Evolutionary conservation across 2,329 filamentous ascomycete species (phyloP), one percentile per base, ranked within the genome.

Genomic region (Epichloe scottii): DNA sequence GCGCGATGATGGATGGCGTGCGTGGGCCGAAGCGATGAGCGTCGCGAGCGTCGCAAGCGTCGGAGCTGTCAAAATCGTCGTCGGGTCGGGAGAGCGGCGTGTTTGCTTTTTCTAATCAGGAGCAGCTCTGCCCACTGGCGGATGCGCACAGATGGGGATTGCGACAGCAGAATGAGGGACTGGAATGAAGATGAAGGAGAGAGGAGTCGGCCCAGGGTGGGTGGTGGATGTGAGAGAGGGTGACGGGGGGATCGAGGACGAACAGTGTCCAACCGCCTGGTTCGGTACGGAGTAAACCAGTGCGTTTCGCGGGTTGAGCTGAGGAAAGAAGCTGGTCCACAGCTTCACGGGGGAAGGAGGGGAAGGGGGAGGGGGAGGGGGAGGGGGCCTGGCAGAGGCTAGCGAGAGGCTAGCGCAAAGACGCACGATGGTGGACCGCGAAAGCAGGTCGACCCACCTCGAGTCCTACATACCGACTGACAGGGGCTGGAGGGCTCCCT

Each of bases 121-220:
- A 51, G 40, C 30, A 53, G 48, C 44, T 51, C 42, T 47, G 46
- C 50, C 48, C 39, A 37, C 50, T 49, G 53, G 48, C 47, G 44
- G 37, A 43, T 43, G 55, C 53, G 58, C 52, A 57, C 52, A 55
- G 53, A 54, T 53, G 54, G 56, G 54, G 60, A 5, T 46, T 33
- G 48, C 39, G 51, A 51, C 40, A n/a, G 48, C 58, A 62, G 62
- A 66, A 62, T 55, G 64, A 64, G 58, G 54, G 65, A 66, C 61
- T 61, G 61, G 59, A 62, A 53, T 48, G 51, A 56, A 56, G 60
- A 58, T 54, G 60, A 56, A 56, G 55, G 55, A 56, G 55, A 56
- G 57, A 58, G 58, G 58, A 55, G 56, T 57, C 57, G 55, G 56
- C 58, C 58, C 46, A 45, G 49, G 50, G 52, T 39, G 50, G 56